Evolutionary conservation across 1,139 yeast species (phyloP).

Genomic region (Lodderomyces oxycetoniae): DNA sequence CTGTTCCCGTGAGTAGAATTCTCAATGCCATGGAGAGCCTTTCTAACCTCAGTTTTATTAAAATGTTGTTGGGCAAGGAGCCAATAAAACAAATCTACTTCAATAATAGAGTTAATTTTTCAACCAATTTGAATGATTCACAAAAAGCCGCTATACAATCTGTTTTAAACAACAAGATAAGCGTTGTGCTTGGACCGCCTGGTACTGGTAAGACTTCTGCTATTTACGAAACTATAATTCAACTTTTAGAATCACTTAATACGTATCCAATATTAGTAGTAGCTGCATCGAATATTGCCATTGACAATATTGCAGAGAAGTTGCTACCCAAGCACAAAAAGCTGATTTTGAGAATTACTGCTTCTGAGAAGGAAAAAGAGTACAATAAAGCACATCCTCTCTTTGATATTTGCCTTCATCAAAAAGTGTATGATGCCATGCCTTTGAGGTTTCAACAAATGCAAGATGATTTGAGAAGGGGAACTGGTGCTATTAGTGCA

Average conservation of each 20-base stretch:
- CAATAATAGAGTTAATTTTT: slow-evolving; percentile 48
- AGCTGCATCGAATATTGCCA: slow-evolving; percentile 73
- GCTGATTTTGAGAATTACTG: slow-evolving; percentile 55
- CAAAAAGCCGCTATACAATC: slow-evolving; percentile 67
- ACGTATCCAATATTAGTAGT: slow-evolving; percentile 66
- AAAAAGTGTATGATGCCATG: slow-evolving; percentile 49
- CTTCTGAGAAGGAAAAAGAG: slow-evolving; percentile 58
- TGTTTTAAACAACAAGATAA: slow-evolving; percentile 60
- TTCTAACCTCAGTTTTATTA: slow-evolving; percentile 52
- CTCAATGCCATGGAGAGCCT: slow-evolving; percentile 60
- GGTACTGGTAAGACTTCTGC: slow-evolving; percentile 69
- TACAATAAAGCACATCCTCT: slow-evolving; percentile 53
- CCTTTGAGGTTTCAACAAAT: slow-evolving; percentile 42
- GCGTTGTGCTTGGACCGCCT: slow-evolving; percentile 66
- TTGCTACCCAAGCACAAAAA: slow-evolving; percentile 44
- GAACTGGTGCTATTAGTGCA: slow-evolving; percentile 22
- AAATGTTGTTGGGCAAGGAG: slow-evolving; percentile 56
- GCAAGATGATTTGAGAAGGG: slow-evolving; percentile 36
- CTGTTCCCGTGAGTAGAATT: slow-evolving; percentile 59
- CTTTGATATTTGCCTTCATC: slow-evolving; percentile 58
- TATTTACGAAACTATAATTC: slow-evolving; percentile 61
- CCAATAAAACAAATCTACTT: slow-evolving; percentile 57
- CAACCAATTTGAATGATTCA: slow-evolving; percentile 54
- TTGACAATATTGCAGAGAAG: slow-evolving; percentile 73
- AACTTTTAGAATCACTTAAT: slow-evolving; percentile 50